These are phyloP conservation scores for Neoboletus subvelutipes DNA, from an alignment of 768 basidiomycete genomes.

Conservation along the genomic window DNA sequence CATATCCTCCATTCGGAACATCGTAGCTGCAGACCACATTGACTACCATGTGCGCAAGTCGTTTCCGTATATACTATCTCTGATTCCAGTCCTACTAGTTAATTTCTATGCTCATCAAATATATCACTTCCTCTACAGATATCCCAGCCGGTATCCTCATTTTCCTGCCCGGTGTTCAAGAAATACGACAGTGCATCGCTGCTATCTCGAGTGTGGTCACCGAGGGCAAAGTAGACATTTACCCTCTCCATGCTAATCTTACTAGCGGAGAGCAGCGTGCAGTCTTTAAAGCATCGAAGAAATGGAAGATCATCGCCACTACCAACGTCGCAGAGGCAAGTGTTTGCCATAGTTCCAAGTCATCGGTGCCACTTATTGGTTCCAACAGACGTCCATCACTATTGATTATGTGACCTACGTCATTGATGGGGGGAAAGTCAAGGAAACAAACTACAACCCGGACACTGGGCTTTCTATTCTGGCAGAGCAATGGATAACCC, in stretches of 20 bases:
- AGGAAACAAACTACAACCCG: constrained; percentile 73
- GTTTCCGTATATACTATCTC: neutral
- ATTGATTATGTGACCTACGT: constrained; percentile 89
- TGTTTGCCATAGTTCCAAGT: neutral
- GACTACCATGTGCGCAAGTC: constrained; percentile 61
- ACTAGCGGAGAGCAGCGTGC: constrained; percentile 78
- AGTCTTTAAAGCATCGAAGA: constrained; percentile 63
- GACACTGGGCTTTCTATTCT: constrained; percentile 71
- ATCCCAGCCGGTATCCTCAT: constrained; percentile 70
- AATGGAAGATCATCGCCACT: constrained; percentile 83
- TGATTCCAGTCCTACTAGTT: constrained; percentile 41
- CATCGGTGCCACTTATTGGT: neutral
- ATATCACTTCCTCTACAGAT: constrained; percentile 53
- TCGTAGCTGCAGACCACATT: constrained; percentile 61
- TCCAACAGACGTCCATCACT: constrained; percentile 75
- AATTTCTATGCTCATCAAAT: constrained; percentile 60
- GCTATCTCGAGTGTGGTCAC: constrained; percentile 42
- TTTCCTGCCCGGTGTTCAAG: constrained; percentile 89
- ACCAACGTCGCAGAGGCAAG: constrained; percentile 90
- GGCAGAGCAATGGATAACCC: constrained; percentile 76
- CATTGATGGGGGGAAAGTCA: constrained; percentile 81
- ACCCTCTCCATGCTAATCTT: constrained; percentile 89
- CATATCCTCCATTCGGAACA: constrained; percentile 55
- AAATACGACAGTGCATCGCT: constrained; percentile 77
- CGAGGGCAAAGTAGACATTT: constrained; percentile 44